A percentile compares a stretch with the other conserved stretches of the same genome.
These are phyloP conservation scores for Ogataea pilisensis DNA, from an alignment of 805 yeast genomes.

Conservation along the genomic window DNA sequence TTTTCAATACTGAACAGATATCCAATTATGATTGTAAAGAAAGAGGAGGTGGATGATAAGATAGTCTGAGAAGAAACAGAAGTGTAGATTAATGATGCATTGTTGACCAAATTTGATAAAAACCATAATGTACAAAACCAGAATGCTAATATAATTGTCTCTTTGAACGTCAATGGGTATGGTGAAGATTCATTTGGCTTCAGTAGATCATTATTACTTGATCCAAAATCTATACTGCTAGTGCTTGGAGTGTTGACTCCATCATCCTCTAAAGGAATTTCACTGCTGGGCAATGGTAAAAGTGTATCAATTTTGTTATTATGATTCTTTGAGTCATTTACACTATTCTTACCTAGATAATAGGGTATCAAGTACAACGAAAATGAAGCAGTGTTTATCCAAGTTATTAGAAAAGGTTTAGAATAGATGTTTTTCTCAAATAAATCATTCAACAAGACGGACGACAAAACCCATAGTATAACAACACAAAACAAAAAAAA, in stretches of 20 bases:
- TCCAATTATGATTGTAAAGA: constrained; percentile 86
- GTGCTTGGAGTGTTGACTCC: not conserved
- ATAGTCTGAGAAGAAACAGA: constrained; percentile 94
- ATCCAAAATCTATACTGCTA: not conserved
- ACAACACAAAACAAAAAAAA: constrained; percentile 71
- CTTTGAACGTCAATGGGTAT: constrained; percentile 39
- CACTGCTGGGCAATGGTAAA: not conserved
- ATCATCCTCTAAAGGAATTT: constrained; percentile 1
- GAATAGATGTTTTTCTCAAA: constrained; percentile 64
- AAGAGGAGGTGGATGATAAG: constrained; percentile 85
- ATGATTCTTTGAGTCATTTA: constrained; percentile 1
- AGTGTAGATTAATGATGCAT: constrained; percentile 82
- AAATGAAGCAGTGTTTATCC: constrained; percentile 84
- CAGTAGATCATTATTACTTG: not conserved
- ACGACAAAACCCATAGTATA: constrained; percentile 84
- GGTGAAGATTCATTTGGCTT: not conserved
- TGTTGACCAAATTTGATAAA: constrained; percentile 80
- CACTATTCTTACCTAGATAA: constrained; percentile 7
- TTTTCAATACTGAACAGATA: constrained; percentile 65
- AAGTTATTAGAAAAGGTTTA: constrained; percentile 91
- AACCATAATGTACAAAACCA: constrained; percentile 91
- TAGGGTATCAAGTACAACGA: constrained; percentile 71
- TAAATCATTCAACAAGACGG: constrained; percentile 75
- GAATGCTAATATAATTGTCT: constrained; percentile 70
- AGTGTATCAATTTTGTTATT: not conserved